Percentiles rank a stretch among this genome's conserved stretches.
Evolutionary conservation across 352 stramenopile genomes (phyloP).

Genomic region (Phytopythium cucurbitacearum): DNA sequence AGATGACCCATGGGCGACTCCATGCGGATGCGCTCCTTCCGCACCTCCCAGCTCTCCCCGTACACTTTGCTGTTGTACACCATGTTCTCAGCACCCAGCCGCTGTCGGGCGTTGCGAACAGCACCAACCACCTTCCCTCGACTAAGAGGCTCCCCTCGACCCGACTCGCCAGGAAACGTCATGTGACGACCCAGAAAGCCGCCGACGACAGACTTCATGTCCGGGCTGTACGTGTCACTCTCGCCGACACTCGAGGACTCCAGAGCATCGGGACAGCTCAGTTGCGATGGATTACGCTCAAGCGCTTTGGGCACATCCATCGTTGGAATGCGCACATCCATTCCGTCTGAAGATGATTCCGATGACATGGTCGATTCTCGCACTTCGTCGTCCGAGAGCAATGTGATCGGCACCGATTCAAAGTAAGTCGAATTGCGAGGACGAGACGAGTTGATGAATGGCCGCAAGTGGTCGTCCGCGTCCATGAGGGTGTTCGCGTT

Average conservation of each 20-base stretch:
- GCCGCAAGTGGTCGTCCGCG: constrained; percentile 32
- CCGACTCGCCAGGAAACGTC: constrained; percentile 9
- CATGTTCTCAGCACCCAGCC: constrained; percentile 50
- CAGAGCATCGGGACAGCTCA: constrained; percentile 16
- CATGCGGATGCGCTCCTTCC: constrained; percentile 48
- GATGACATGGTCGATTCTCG: constrained; percentile 29
- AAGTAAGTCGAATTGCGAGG: constrained; percentile 60
- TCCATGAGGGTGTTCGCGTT: constrained; percentile 32
- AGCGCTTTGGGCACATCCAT: constrained; percentile 3
- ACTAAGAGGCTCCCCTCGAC: constrained; percentile 5
- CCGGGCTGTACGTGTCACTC: constrained; percentile 6
- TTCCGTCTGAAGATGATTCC: constrained; percentile 15
- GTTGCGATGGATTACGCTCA: constrained; percentile 14
- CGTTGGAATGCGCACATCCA: constrained; percentile 15
- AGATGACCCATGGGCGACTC: constrained; percentile 76
- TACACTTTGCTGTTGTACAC: constrained; percentile 81
- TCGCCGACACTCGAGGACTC: constrained; percentile 5
- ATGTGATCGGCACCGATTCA: constrained; percentile 27
- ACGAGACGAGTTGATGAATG: constrained; percentile 48
- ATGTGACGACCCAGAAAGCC: constrained; percentile 18
- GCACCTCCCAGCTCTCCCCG: constrained; percentile 65
- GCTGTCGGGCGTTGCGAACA: constrained; percentile 13
- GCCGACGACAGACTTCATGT: constrained; percentile 1
- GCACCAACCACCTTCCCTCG: constrained; percentile 13
- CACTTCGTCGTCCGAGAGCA: constrained; percentile 7